Percentiles rank a stretch among this genome's conserved stretches.
These are phyloP conservation scores for Pseudoneurospora amorphoporcata DNA, from an alignment of 495 filamentous ascomycete genomes.

Conservation along the genomic window DNA sequence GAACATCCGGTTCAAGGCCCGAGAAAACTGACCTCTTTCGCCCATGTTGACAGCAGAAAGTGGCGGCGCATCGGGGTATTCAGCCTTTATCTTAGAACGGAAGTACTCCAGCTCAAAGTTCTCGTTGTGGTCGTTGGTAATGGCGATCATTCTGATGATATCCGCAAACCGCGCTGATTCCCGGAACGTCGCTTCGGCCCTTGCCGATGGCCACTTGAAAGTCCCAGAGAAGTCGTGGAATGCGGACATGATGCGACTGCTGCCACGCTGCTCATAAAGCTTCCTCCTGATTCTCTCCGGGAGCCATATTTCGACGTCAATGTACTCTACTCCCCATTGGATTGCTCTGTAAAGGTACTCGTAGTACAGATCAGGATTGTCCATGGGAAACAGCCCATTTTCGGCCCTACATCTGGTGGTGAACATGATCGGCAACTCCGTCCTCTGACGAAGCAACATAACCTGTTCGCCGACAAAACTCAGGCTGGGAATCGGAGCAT, in stretches of 20 bases:
- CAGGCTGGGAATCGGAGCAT: conserved; percentile 57
- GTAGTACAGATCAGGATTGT: conserved; percentile 61
- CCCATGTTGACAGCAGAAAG: conserved; percentile 84
- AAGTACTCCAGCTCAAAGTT: conserved; percentile 87
- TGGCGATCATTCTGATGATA: conserved; percentile 81
- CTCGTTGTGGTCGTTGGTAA: conserved; percentile 65
- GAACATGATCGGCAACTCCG: conserved; percentile 78
- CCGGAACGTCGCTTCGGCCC: conserved; percentile 57
- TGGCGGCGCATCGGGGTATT: conserved; percentile 52
- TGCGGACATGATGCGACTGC: conserved; percentile 72
- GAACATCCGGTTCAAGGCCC: conserved; percentile 72
- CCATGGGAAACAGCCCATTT: conserved; percentile 76
- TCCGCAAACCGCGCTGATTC: conserved; percentile 65
- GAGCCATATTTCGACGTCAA: conserved; percentile 79
- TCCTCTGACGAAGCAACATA: conserved; percentile 71
- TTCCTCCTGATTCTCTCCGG: conserved; percentile 60
- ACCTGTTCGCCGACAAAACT: conserved; percentile 78
- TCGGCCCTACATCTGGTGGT: conserved; percentile 71
- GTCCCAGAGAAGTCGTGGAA: conserved; percentile 78
- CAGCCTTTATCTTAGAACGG: conserved; percentile 59
- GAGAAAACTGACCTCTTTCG: conserved; percentile 68
- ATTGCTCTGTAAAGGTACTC: conserved; percentile 68
- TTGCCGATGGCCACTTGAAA: conserved; percentile 68
- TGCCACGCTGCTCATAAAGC: conserved; percentile 59
- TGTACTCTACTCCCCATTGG: conserved; percentile 80